A percentile compares a stretch with the other conserved stretches of the same genome.
phyloP scores from a whole-genome alignment of 2,329 filamentous ascomycete genomes.

The Epichloe baconii region DNA sequence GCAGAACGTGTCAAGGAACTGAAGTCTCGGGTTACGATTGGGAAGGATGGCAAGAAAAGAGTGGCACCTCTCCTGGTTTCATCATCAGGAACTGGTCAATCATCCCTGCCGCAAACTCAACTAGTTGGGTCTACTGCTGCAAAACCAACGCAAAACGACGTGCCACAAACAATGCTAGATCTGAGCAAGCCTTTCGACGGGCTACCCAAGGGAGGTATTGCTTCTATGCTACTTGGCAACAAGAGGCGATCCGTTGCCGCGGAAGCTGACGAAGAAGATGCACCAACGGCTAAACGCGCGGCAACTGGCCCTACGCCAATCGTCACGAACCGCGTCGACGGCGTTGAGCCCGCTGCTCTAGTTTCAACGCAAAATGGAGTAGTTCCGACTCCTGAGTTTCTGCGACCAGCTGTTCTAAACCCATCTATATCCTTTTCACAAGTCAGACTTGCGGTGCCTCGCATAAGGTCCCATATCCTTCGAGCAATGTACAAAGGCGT shows the following conservation, averaged over 20 bases:
- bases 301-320: slow-evolving; percentile 60
- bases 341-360: slow-evolving; percentile 61
- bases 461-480: slow-evolving; percentile 69
- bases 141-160: slow-evolving; percentile 51
- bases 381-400: slow-evolving; percentile 63
- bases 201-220: slow-evolving; percentile 76
- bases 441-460: slow-evolving; percentile 74
- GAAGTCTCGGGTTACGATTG: slow-evolving; percentile 86
- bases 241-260: slow-evolving; percentile 69
- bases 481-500: slow-evolving; percentile 62
- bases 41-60: slow-evolving; percentile 93
- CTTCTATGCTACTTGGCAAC: slow-evolving; percentile 78
- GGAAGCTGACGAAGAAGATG: slow-evolving; percentile 61
- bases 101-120: slow-evolving; percentile 78
- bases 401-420: slow-evolving; percentile 77
- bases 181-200: slow-evolving; percentile 90
- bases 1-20: slow-evolving; percentile 45
- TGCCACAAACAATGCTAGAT: slow-evolving; percentile 73
- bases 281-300: slow-evolving; percentile 32
- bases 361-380: slow-evolving; percentile 46
- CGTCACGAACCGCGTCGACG: slow-evolving; percentile 62
- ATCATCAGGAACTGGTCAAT: slow-evolving; percentile 73
- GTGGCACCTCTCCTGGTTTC: slow-evolving; percentile 87
- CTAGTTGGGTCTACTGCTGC: slow-evolving; percentile 63
- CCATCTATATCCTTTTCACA: slow-evolving; percentile 73